Evolutionary conservation across 2,329 filamentous ascomycete genomes (phyloP), one percentile per base, ranked within the genome.

Genomic region (Epichloe gansuensis): DNA sequence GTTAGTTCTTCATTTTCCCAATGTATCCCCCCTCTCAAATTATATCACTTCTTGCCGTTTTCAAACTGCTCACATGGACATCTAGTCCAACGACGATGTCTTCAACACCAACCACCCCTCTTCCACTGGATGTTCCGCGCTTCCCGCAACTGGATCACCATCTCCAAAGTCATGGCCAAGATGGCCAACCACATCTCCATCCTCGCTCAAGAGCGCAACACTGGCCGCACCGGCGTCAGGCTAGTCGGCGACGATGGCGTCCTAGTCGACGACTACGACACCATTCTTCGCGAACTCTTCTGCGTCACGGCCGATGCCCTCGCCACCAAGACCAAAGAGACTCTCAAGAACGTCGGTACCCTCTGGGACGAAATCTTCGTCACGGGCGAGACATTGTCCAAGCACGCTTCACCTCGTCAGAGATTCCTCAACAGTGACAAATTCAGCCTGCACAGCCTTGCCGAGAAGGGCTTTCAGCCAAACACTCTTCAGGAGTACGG

Each of bases 71-170:
- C 0, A 2, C 34, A 25, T 21, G 31, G 15, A 45, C 7, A 4
- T 7, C 23, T n/a, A 53, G 50, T 44, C 60, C 58, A 52, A 63
- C 38, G 38, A 51, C 43, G 88, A 94, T 55, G 80, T 83, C 13
- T 91, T 95, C 61, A 82, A 82, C 52, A 82, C 82, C 25, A 79
- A 81, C 0, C 88, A 95, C 63, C 86, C 0, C 81, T 91, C 2
- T 95, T 93, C 67, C 81, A 90, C 48, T 95, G 90, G 90, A 84
- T 93, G 61, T 94, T 87, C 63, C 80, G 86, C 53, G 86, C 88
- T 3, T 88, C 86, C 6, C 78, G 83, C 54, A 85, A 90, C 65
- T 95, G 90, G 90, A 64, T 69, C 7, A 77, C 80, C 42, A 76
- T 95, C 28, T 75, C 75, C 52, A 78, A 81, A 45, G 72, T 93